A percentile compares a stretch with the other conserved stretches of the same genome.
These are phyloP conservation scores for Dioszegia aurantiaca DNA, from an alignment of 768 basidiomycete species.

Conservation along the genomic window DNA sequence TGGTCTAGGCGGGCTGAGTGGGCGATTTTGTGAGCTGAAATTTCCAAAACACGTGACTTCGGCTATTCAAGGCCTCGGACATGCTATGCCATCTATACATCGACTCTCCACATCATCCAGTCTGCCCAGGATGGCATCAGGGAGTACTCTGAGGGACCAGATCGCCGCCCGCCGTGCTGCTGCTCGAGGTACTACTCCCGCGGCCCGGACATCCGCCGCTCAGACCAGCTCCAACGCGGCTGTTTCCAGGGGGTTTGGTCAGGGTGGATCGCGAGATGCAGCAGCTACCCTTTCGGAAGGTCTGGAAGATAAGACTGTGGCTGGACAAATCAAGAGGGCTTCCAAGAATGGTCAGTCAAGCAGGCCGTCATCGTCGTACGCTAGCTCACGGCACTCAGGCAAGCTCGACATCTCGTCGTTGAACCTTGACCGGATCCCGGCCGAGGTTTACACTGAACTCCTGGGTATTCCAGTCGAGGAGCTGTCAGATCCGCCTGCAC, in stretches of 20 bases:
- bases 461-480: slow-evolving; percentile 29
- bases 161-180: slow-evolving; percentile 44
- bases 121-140: not conserved
- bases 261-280: not conserved
- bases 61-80: too few relatives aligned
- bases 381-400: slow-evolving; percentile 20
- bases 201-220: not conserved
- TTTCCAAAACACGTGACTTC: too few relatives aligned
- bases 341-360: slow-evolving; percentile 30
- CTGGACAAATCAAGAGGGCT: slow-evolving; percentile 32
- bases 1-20: too few relatives aligned
- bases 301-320: slow-evolving; percentile 30
- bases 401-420: slow-evolving; percentile 39
- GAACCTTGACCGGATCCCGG: slow-evolving; percentile 24
- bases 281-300: not conserved
- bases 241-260: not conserved
- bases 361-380: not conserved
- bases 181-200: slow-evolving; percentile 17
- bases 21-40: too few relatives aligned
- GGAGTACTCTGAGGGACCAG: slow-evolving; percentile 26
- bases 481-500: slow-evolving; percentile 30
- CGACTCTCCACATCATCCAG: not conserved
- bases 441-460: slow-evolving; percentile 34
- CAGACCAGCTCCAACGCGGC: slow-evolving; percentile 9
- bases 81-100: not conserved